These are phyloP conservation scores for Leccinum fibrillosum DNA, from an alignment of 768 basidiomycete species.

Conservation along the genomic window DNA sequence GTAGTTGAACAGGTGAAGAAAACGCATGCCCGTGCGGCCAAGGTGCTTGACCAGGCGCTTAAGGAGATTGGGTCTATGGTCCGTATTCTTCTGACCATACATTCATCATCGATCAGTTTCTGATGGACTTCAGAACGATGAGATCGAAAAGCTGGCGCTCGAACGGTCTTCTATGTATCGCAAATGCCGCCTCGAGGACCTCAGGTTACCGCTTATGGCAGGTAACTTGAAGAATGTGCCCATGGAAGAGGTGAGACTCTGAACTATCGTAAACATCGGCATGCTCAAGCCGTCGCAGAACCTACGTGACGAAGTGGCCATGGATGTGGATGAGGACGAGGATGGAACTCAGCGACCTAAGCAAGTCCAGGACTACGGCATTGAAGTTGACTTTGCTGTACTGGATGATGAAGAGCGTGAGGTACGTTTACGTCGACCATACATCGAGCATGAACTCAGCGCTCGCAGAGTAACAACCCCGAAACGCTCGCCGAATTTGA, in stretches of 20 bases:
- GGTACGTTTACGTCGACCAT: constrained; percentile 33
- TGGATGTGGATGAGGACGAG: constrained; percentile 92
- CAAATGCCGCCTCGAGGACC: constrained; percentile 91
- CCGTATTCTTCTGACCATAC: constrained; percentile 25
- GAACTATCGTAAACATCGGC: neutral
- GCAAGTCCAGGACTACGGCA: constrained; percentile 76
- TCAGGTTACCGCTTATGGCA: constrained; percentile 69
- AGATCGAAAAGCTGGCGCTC: constrained; percentile 83
- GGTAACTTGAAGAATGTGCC: constrained; percentile 86
- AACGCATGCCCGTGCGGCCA: constrained; percentile 63
- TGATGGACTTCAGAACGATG: constrained; percentile 59
- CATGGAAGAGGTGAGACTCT: constrained; percentile 79
- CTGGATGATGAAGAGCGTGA: constrained; percentile 77
- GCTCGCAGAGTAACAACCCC: constrained; percentile 52
- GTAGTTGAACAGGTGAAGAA: constrained; percentile 75
- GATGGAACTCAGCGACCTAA: constrained; percentile 73
- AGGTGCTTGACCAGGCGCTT: constrained; percentile 77
- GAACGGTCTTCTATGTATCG: constrained; percentile 87
- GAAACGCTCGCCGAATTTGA: constrained; percentile 74
- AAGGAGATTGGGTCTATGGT: constrained; percentile 88
- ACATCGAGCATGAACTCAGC: neutral
- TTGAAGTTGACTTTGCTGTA: constrained; percentile 81
- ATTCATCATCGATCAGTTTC: constrained; percentile 15
- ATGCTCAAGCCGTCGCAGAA: constrained; percentile 45
- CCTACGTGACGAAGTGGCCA: constrained; percentile 79